Evolutionary conservation across 345 rosid species (phyloP), one percentile per base, ranked within the genome.

Genomic region (Euphorbia peplus): DNA sequence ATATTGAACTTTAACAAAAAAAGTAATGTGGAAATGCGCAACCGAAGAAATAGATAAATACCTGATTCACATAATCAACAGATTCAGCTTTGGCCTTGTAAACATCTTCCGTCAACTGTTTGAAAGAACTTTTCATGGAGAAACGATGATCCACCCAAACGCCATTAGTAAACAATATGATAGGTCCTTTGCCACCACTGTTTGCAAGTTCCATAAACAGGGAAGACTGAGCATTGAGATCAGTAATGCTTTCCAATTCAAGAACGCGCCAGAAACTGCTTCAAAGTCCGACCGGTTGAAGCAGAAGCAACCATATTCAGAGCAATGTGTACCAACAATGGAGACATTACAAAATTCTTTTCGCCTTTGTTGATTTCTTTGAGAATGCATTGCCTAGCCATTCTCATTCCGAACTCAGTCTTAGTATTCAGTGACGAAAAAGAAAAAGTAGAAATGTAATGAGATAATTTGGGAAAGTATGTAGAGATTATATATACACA

Each of bases 321-420:
- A 73, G 66, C 58, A 42, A 63, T 70, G 50, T 64, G 77, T n/a
- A 77, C 25, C 5, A 76, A 73, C 26, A 77, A 70, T 12, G 81
- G 81, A 4, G 77, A 72, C 50, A 73, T 51, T 29, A 48, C 73
- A 0, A 59, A 18, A 59, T 39, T 61, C 2, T 16, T 61, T 10
- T 39, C 22, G 48, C 65, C 65, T 19, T 61, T 61, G 9, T 37
- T 41, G 50, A 59, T 59, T 30, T 59, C 44, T 5, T 59, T 59
- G 5, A 59, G 63, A 59, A 59, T 59, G 5, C 37, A 1, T 29
- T 59, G 63, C 18, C 63, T 59, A 18, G 22, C 63, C 41, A 59
- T 30, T 1, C 63, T 22, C 63, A 59, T 59, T 2, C 42, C 63
- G n/a, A 59, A 32, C 11, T 30, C 63, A 22, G 32, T 14, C 12